Evolutionary conservation across 2,329 filamentous ascomycete genomes (phyloP).

Genomic region (Calonectria multiphialidica): DNA sequence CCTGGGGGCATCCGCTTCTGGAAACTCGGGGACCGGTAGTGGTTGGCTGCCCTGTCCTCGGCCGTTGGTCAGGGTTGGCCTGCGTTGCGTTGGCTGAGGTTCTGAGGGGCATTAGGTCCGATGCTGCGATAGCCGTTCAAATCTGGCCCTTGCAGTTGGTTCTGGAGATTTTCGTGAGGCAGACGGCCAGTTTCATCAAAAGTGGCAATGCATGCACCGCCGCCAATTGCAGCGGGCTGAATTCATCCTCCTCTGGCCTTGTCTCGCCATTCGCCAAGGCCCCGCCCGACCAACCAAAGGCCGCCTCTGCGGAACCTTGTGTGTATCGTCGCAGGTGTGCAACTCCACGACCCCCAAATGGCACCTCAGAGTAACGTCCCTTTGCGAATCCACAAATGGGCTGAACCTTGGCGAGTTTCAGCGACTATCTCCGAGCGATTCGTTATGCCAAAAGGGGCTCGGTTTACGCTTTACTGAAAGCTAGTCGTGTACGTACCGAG

Average conservation of each 20-base stretch:
- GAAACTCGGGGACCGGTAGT: background rate
- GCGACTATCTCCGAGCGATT: background rate
- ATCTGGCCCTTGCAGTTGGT: slow-evolving; percentile 1
- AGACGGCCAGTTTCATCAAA: slow-evolving; percentile 5
- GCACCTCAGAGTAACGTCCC: background rate
- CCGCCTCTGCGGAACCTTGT: background rate
- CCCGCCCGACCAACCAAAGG: background rate
- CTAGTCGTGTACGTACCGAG: too few species aligned
- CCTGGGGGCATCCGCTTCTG: background rate
- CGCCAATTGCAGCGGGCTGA: background rate
- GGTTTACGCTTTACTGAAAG: too few species aligned
- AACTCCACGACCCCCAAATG: background rate
- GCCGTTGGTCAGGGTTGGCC: background rate
- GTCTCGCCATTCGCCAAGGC: slow-evolving; percentile 7
- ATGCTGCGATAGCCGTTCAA: background rate
- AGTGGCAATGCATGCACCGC: background rate
- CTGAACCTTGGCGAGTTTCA: background rate
- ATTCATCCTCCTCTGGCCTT: background rate
- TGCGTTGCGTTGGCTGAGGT: background rate
- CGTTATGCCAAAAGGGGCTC: background rate
- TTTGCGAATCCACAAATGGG: background rate
- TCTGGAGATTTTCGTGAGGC: background rate
- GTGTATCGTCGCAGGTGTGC: slow-evolving; percentile 3
- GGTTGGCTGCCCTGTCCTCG: slow-evolving; percentile 3
- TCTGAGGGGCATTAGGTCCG: background rate